Evolutionary conservation across 1,284 basidiomycete species (phyloP).

Genomic region (Megacollybia platyphylla): DNA sequence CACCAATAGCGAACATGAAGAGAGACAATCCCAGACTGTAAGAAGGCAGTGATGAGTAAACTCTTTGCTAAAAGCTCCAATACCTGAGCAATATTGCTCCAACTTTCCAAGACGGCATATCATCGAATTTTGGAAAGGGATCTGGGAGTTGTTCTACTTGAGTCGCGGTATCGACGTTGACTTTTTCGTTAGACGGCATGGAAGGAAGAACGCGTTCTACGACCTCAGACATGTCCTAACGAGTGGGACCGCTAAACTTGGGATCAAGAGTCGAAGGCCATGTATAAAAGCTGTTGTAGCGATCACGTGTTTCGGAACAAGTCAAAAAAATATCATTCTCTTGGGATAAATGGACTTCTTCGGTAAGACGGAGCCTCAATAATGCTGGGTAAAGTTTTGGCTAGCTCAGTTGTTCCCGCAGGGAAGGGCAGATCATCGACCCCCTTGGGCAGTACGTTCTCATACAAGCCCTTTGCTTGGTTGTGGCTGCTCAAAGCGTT

Average conservation of each 20-base stretch:
- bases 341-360: constrained; percentile 65
- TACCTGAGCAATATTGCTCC: constrained; percentile 12
- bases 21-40: constrained; percentile 15
- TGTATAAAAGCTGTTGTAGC: too few relatives aligned
- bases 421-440: constrained; percentile 85
- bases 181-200: too few relatives aligned
- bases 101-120: constrained; percentile 10
- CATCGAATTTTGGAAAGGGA: constrained; percentile 12
- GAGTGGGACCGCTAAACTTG: too few relatives aligned
- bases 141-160: neutral
- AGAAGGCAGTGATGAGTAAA: neutral
- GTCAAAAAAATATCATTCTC: constrained; percentile 32
- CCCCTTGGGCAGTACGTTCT: constrained; percentile 76
- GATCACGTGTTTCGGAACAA: too few relatives aligned
- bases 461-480: constrained; percentile 65
- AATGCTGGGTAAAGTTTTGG: constrained; percentile 46
- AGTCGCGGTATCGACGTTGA: too few relatives aligned
- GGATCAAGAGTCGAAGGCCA: too few relatives aligned
- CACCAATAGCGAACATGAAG: constrained; percentile 20
- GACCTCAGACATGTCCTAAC: too few relatives aligned
- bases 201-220: too few relatives aligned
- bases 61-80: neutral
- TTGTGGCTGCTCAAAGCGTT: constrained; percentile 45
- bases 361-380: constrained; percentile 61
- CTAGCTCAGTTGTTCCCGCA: constrained; percentile 76